Evolutionary conservation across 2,329 filamentous ascomycete genomes (phyloP), one percentile per base, ranked within the genome.

Genomic region (Apiospora malaysiana): DNA sequence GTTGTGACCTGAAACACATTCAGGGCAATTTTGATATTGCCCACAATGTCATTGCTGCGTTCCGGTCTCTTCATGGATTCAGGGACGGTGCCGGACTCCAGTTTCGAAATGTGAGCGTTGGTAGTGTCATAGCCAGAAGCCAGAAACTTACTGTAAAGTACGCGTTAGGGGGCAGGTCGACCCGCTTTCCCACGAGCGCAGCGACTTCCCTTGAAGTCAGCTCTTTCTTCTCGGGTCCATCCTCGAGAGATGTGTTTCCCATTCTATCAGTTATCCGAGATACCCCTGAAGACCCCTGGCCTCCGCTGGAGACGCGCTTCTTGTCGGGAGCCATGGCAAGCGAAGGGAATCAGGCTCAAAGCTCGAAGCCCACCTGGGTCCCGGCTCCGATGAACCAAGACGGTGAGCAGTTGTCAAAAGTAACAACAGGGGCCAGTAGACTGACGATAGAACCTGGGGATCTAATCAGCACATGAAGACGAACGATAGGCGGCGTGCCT

Each of bases 131-230:
- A n/a, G n/a, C n/a, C n/a, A n/a, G n/a, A n/a, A n/a, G n/a, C n/a
- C n/a, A n/a, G n/a, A n/a, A n/a, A n/a, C n/a, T n/a, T n/a, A n/a
- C n/a, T n/a, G n/a, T n/a, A n/a, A 82, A 71, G 73, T 87, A 91
- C 0, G 89, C 89, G 74, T 90, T 88, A 0, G 88, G 81, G 0
- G 89, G 89, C 0, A 91, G 76, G 69, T 91, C 89, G 73, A 90
- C 82, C 5, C 88, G 87, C 71, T 84, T 84, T 71, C 79, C 80
- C 37, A 84, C 75, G 32, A n/a, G n/a, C n/a, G n/a, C n/a, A n/a
- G n/a, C n/a, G n/a, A n/a, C n/a, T n/a, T n/a, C n/a, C n/a, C n/a
- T n/a, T n/a, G n/a, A n/a, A n/a, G n/a, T n/a, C 3, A 77, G 40
- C n/a, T 66, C 37, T 42, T 42, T 42, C 40, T 42, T 42, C 40